Percentiles rank a stretch among this genome's conserved stretches.
phyloP scores from a whole-genome alignment of 1,284 basidiomycete species.

The Apiotrichum laibachii region DNA sequence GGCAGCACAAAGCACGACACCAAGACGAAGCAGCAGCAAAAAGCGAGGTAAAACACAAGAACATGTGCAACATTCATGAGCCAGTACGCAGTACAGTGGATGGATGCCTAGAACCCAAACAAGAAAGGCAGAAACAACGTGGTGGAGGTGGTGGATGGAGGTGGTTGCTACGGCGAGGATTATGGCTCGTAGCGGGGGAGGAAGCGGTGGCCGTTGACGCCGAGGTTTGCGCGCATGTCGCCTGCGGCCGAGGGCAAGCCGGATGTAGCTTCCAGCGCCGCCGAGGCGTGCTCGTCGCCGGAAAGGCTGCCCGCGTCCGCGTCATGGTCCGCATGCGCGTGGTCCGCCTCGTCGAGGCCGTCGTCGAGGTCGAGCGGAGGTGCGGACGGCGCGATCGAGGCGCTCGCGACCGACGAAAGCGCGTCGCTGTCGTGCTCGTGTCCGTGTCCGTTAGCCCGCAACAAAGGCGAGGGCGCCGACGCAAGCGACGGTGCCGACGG shows the following conservation, averaged over 20 bases:
- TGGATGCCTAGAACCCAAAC: constrained; percentile 5
- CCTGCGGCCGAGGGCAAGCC: background rate
- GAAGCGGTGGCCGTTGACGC: constrained; percentile 15
- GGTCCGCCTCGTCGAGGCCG: background rate
- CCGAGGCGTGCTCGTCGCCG: too few species aligned
- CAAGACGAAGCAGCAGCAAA: too few species aligned
- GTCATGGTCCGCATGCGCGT: background rate
- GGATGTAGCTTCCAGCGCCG: too few species aligned
- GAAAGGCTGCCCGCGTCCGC: too few species aligned
- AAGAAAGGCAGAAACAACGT: background rate
- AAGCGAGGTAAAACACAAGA: background rate
- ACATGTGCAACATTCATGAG: constrained; percentile 7
- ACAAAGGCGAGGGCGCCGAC: too few species aligned
- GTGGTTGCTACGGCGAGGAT: background rate
- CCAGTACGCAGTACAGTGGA: constrained; percentile 2
- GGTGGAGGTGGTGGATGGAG: background rate
- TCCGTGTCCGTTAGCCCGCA: too few species aligned
- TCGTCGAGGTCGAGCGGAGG: constrained; percentile 18
- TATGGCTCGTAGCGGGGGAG: constrained; percentile 19
- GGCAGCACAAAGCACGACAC: too few species aligned
- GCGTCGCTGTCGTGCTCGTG: too few species aligned
- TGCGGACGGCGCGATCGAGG: constrained; percentile 18
- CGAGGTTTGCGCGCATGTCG: constrained; percentile 13
- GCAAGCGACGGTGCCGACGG: constrained; percentile 1
- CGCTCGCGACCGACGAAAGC: background rate